Evolutionary conservation across 2,329 filamentous ascomycete genomes (phyloP), one percentile per base, ranked within the genome.

Genomic region (Trichoderma atroviride): DNA sequence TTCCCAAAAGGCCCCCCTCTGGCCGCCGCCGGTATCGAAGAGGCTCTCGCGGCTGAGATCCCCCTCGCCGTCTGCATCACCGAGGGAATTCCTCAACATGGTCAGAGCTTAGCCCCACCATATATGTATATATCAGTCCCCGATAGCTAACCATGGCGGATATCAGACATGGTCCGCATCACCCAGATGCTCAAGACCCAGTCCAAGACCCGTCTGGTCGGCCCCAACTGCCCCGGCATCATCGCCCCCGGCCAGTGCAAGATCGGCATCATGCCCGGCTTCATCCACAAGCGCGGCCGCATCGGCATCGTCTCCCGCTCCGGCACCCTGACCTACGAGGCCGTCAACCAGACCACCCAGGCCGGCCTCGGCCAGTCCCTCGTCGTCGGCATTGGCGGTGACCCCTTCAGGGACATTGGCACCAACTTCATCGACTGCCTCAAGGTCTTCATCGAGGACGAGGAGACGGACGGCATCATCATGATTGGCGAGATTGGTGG

Each of bases 391-490:
- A 98, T 99, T 77, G 96, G 96, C 74, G 96, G 96, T 84, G 96
- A 99, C 84, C 96, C 96, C 77, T 99, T 99, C 88, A 95, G 92
- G n/a, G n/a, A n/a, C n/a, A n/a, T n/a, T 78, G 96, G 96, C 77
- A 98, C 96, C 83, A 98, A 97, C 89, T 99, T 98, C 87, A 98
- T 99, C 84, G 96, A 99, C 88, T 97, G 95, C 88, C 88, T 99
- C 76, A 92, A 93, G 80, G 93, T 98, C 80, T 99, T 99, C 89
- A 89, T 97, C 77, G 87, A 96, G 82, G 96, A 99, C 82, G 88
- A 91, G 81, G 93, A 97, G 85, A 99, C 96, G 50, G 96, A 99
- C 80, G 96, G 96, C 80, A 97, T 99, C 84, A 97, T 99, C 86
- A 97, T 99, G 96, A 98, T 99, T 81, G 96, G 96, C 80, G 96